A percentile compares a stretch with the other conserved stretches of the same genome.
These are phyloP conservation scores for Durio zibethinus DNA, from an alignment of 345 rosid genomes.

Conservation along the genomic window DNA sequence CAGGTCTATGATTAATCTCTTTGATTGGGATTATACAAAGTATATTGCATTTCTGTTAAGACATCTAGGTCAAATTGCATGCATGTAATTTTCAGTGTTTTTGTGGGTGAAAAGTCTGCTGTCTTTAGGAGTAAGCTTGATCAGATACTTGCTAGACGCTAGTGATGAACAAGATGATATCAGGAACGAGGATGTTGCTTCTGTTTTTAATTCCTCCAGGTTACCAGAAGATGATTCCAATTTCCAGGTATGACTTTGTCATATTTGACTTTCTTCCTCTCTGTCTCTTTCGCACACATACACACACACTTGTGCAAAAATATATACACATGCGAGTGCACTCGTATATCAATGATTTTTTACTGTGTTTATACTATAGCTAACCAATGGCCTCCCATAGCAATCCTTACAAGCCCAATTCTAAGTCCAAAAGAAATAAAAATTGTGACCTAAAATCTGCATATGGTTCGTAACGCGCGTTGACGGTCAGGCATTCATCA, in stretches of 20 bases:
- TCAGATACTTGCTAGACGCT: slow-evolving; percentile 33
- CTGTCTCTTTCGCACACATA: no score
- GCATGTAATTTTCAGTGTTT: slow-evolving; percentile 50
- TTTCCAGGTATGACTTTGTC: slow-evolving; percentile 45
- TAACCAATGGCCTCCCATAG: no score
- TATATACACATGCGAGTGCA: not conserved
- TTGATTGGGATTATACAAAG: not conserved
- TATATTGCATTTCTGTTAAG: not conserved
- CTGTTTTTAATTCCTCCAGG: slow-evolving; percentile 81
- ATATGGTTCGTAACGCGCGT: no score
- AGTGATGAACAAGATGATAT: slow-evolving; percentile 63
- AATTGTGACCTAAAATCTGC: no score
- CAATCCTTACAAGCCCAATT: no score
- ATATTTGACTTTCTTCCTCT: not conserved
- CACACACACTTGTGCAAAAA: not conserved
- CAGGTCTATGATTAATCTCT: slow-evolving; percentile 41
- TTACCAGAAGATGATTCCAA: slow-evolving; percentile 65
- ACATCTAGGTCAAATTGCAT: not conserved
- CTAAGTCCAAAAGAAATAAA: no score
- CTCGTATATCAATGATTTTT: not conserved
- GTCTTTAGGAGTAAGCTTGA: slow-evolving; percentile 40
- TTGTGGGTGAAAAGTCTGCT: slow-evolving; percentile 75
- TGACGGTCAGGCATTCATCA: no score
- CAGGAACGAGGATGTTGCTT: slow-evolving; percentile 45
- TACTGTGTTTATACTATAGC: no score